A percentile compares a stretch with the other conserved stretches of the same genome.
phyloP scores from a whole-genome alignment of 495 filamentous ascomycete genomes.

The Hypoxylon fuscum region DNA sequence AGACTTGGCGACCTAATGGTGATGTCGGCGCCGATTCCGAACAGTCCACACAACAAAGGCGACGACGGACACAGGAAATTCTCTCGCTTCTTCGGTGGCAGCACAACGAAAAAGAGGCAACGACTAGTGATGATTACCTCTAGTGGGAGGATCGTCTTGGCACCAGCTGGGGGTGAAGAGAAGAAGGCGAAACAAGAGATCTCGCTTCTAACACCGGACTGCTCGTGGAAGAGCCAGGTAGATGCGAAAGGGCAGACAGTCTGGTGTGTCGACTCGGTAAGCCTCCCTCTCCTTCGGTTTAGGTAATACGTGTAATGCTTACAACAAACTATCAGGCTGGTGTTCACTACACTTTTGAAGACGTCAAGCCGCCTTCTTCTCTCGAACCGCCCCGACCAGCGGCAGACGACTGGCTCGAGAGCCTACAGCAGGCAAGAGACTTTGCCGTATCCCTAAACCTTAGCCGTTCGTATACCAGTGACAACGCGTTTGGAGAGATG shows the following conservation, averaged over 20 bases:
- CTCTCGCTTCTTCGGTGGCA: constrained; percentile 89
- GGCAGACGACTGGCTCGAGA: constrained; percentile 85
- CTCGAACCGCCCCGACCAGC: constrained; percentile 40
- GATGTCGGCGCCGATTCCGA: constrained; percentile 76
- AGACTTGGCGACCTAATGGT: constrained; percentile 93
- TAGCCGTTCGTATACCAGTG: constrained; percentile 70
- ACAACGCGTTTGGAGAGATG: constrained; percentile 76
- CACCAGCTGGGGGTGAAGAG: constrained; percentile 92
- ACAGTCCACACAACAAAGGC: constrained; percentile 67
- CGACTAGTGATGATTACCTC: constrained; percentile 96
- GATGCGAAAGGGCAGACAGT: constrained; percentile 84
- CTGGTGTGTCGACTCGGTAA: constrained; percentile 95
- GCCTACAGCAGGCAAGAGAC: constrained; percentile 81
- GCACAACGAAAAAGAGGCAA: constrained; percentile 89
- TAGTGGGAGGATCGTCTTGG: constrained; percentile 85
- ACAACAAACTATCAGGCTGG: constrained; percentile 72
- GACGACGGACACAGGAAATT: constrained; percentile 79
- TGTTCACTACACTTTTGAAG: constrained; percentile 93
- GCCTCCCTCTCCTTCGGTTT: constrained; percentile 42
- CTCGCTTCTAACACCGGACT: constrained; percentile 76
- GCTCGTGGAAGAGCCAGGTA: constrained; percentile 76
- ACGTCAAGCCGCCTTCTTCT: constrained; percentile 69
- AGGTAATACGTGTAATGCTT: constrained; percentile 30
- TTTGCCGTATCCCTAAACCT: constrained; percentile 77
- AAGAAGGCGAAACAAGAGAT: constrained; percentile 95